These are phyloP conservation scores for Cordyceps farinosa DNA, from an alignment of 2,329 filamentous ascomycete genomes.

Conservation along the genomic window DNA sequence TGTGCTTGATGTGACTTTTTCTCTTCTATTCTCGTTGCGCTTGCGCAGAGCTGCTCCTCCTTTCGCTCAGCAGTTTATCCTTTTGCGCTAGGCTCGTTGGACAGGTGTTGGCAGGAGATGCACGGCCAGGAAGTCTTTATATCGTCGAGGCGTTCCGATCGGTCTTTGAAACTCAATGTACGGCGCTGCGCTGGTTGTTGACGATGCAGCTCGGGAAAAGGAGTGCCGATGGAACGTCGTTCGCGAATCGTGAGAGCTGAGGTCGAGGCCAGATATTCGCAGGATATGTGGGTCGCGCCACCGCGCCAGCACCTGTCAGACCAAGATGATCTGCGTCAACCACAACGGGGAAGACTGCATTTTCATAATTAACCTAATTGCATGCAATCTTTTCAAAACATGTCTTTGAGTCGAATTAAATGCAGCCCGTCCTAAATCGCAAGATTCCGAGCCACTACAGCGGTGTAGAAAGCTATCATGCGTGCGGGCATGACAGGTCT, in stretches of 20 bases:
- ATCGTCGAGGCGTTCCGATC: not conserved
- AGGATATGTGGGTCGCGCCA: conserved; percentile 13
- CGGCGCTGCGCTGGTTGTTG: not conserved
- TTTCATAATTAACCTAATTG: too few relatives aligned
- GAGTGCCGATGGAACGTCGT: not conserved
- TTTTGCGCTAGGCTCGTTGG: not conserved
- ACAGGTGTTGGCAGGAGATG: not conserved
- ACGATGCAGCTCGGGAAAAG: not conserved
- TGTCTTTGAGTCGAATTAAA: too few relatives aligned
- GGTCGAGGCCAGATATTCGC: conserved; percentile 16
- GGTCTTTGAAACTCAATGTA: too few relatives aligned
- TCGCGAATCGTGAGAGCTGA: not conserved
- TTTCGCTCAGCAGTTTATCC: not conserved
- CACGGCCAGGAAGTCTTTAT: not conserved
- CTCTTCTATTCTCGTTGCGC: not conserved
- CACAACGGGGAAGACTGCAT: too few relatives aligned
- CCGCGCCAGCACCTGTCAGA: not conserved
- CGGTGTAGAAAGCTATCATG: too few relatives aligned
- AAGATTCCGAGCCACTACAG: too few relatives aligned
- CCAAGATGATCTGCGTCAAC: too few relatives aligned
- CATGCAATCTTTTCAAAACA: too few relatives aligned
- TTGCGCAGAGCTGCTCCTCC: not conserved
- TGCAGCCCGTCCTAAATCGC: too few relatives aligned
- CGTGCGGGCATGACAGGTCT: too few relatives aligned
- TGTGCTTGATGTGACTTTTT: not conserved